Conservation (phyloP, 139 green algal species). For the Edaphochlamys debaryana region DNA sequence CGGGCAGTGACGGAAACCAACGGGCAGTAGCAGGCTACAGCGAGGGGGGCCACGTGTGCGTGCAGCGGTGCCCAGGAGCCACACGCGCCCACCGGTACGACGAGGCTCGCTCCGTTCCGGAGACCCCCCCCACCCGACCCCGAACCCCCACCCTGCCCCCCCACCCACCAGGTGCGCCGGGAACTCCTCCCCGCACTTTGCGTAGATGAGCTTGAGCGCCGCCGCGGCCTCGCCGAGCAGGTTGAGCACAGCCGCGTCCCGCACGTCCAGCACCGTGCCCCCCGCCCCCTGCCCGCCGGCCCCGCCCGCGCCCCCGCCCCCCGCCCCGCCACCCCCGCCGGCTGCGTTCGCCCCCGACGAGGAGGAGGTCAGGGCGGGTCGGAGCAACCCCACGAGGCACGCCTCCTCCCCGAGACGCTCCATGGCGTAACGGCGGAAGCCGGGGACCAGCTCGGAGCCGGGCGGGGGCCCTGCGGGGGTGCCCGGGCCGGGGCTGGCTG, state of each 20-base stretch:
- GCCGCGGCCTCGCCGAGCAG: slow-evolving; percentile 71
- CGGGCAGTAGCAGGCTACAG: too few relatives aligned
- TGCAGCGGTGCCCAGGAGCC: too few relatives aligned
- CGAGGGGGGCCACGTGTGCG: too few relatives aligned
- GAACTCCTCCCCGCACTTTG: slow-evolving; percentile 60
- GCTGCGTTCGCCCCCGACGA: too few relatives aligned
- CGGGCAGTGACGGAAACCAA: too few relatives aligned
- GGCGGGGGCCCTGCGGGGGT: neutral
- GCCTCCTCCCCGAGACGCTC: slow-evolving; percentile 69
- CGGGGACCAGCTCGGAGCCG: slow-evolving; percentile 51
- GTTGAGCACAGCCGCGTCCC: slow-evolving; percentile 71
- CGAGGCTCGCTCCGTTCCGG: too few relatives aligned
- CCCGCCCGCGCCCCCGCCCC: neutral
- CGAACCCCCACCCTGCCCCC: neutral
- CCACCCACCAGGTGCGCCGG: slow-evolving; percentile 58
- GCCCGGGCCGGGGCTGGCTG: neutral
- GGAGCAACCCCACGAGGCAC: slow-evolving; percentile 66
- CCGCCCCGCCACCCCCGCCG: neutral
- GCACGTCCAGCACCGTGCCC: slow-evolving; percentile 53
- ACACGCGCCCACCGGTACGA: too few relatives aligned
- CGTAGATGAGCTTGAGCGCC: slow-evolving; percentile 68
- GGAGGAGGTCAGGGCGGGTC: slow-evolving; percentile 5
- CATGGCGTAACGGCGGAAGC: slow-evolving; percentile 65
- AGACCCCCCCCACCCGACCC: neutral
- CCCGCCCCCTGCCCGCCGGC: neutral